Percentiles rank a stretch among this genome's conserved stretches.
phyloP scores from a whole-genome alignment of 768 basidiomycete genomes.

The Lactarius sp. region DNA sequence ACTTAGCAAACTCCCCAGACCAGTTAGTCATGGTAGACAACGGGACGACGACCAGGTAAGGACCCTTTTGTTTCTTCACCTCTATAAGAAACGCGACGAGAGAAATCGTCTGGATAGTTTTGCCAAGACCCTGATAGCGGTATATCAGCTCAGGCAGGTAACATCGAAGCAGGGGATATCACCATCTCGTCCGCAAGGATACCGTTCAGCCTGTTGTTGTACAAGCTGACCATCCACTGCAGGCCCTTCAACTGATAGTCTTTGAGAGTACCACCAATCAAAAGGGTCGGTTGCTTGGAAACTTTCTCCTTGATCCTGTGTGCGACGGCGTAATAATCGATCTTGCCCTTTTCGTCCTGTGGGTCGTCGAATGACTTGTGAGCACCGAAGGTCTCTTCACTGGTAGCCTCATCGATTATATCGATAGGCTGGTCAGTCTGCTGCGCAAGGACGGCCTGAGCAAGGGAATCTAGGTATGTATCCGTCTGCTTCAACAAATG shows the following conservation, averaged over 20 bases:
- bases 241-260: constrained; percentile 93
- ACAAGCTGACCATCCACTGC: constrained; percentile 98
- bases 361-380: constrained; percentile 60
- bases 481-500: constrained; percentile 95
- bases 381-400: constrained; percentile 89
- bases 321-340: constrained; percentile 96
- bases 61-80: constrained; percentile 82
- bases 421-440: constrained; percentile 59
- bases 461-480: constrained; percentile 88
- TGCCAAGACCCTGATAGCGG: constrained; percentile 74
- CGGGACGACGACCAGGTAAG: constrained; percentile 93
- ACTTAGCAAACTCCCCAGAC: constrained; percentile 95
- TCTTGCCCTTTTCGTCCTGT: constrained; percentile 60
- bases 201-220: constrained; percentile 93
- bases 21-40: constrained; percentile 97
- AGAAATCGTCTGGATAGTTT: constrained; percentile 93
- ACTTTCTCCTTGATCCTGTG: constrained; percentile 89
- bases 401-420: constrained; percentile 58
- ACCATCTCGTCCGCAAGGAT: constrained; percentile 96
- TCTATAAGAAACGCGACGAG: constrained; percentile 95
- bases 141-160: background rate
- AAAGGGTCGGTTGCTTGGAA: constrained; percentile 61
- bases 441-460: constrained; percentile 89
- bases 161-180: constrained; percentile 25
- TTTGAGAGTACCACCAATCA: constrained; percentile 86